Evolutionary conservation across 2,329 filamentous ascomycete species (phyloP).

Genomic region (Mariannaea sp.): DNA sequence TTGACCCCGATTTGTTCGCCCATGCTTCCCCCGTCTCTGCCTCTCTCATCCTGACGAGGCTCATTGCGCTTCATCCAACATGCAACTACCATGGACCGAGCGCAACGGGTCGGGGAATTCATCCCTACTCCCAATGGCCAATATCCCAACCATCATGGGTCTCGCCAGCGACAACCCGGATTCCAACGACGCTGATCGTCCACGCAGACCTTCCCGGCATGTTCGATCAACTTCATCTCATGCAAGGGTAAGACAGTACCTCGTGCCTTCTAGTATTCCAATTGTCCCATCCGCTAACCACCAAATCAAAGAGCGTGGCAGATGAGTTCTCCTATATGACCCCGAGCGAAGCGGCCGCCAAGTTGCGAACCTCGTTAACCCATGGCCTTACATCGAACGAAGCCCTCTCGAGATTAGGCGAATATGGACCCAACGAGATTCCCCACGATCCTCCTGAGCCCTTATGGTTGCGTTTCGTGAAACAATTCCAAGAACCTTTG

Average conservation of each 20-base stretch:
- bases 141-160: conserved; percentile 42
- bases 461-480: conserved; percentile 90
- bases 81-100: conserved; percentile 47
- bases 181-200: conserved; percentile 33
- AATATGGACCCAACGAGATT: conserved; percentile 90
- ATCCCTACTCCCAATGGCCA: conserved; percentile 43
- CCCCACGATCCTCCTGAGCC: conserved; percentile 93
- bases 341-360: conserved; percentile 76
- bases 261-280: not conserved
- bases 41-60: conserved; percentile 26
- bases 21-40: conserved; percentile 30
- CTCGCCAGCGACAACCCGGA: conserved; percentile 36
- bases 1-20: conserved; percentile 19
- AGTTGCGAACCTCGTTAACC: conserved; percentile 79
- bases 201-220: conserved; percentile 43
- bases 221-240: conserved; percentile 58
- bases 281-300: conserved; percentile 21
- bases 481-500: conserved; percentile 95
- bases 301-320: conserved; percentile 52
- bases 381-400: conserved; percentile 82
- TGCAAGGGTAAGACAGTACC: conserved; percentile 52
- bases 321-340: conserved; percentile 70
- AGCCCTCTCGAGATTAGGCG: conserved; percentile 76
- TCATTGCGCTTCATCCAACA: conserved; percentile 34
- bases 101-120: conserved; percentile 40